These are phyloP conservation scores for Pseudogymnoascus sp. DNA, from an alignment of 2,329 filamentous ascomycete genomes.

Conservation along the genomic window DNA sequence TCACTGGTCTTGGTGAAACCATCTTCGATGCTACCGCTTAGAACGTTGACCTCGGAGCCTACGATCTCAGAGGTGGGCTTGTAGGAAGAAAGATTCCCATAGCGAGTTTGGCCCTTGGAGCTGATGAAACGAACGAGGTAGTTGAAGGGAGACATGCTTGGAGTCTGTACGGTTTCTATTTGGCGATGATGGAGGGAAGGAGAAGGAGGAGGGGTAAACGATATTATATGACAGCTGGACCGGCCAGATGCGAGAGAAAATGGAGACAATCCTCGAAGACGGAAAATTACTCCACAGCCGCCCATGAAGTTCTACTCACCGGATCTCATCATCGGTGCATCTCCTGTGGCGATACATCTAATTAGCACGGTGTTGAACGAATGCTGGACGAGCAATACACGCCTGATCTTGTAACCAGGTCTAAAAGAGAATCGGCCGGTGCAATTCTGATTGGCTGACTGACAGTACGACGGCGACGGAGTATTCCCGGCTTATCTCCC, in stretches of 20 bases:
- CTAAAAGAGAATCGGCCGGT: background rate
- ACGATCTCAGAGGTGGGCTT: constrained; percentile 8
- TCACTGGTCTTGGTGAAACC: constrained; percentile 8
- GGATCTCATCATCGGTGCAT: background rate
- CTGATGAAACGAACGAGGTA: constrained; percentile 30
- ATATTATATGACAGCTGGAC: background rate
- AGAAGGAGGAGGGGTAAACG: background rate
- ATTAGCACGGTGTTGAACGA: background rate
- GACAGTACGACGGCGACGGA: constrained; percentile 28
- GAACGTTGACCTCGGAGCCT: constrained; percentile 10
- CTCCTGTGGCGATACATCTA: background rate
- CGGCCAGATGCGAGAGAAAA: background rate
- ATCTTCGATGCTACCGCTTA: constrained; percentile 13
- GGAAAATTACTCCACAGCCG: background rate
- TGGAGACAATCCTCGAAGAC: background rate
- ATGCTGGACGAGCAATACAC: background rate
- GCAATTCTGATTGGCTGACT: background rate
- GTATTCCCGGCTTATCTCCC: background rate
- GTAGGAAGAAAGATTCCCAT: constrained; percentile 25
- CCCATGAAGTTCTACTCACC: background rate
- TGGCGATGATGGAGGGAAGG: background rate
- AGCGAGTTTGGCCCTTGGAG: constrained; percentile 26
- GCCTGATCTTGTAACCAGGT: background rate
- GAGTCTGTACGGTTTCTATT: background rate
- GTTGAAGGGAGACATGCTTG: background rate